Conservation (phyloP, 495 filamentous ascomycete species). For the Aspergillus haitiensis region DNA sequence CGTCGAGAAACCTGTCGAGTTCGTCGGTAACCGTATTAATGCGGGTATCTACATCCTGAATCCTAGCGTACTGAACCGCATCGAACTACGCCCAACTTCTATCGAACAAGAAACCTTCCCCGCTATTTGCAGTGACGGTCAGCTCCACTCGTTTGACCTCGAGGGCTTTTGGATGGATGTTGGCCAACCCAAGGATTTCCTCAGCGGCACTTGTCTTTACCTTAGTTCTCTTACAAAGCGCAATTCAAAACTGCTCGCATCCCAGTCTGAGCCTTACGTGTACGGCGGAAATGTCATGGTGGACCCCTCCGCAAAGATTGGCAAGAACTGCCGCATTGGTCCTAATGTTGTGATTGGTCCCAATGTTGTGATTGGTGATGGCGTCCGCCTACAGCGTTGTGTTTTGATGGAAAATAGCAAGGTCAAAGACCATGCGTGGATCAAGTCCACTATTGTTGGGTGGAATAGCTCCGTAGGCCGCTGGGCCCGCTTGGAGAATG, state of each 20-base stretch:
- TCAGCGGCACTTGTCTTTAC: slow-evolving; percentile 95
- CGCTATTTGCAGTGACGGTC: slow-evolving; percentile 83
- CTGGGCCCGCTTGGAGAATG: slow-evolving; percentile 97
- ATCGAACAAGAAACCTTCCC: slow-evolving; percentile 99
- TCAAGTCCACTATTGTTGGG: slow-evolving; percentile 98
- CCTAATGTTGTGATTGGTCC: slow-evolving; percentile 97
- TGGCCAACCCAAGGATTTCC: slow-evolving; percentile 98
- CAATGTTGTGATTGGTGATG: slow-evolving; percentile 91
- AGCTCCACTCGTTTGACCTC: slow-evolving; percentile 96
- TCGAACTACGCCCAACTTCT: slow-evolving; percentile 96
- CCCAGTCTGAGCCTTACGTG: slow-evolving; percentile 75
- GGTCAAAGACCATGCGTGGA: slow-evolving; percentile 98
- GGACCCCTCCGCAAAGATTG: slow-evolving; percentile 92
- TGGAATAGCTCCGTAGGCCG: slow-evolving; percentile 97
- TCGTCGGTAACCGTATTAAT: slow-evolving; percentile 99
- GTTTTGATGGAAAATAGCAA: slow-evolving; percentile 86
- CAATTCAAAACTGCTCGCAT: slow-evolving; percentile 79
- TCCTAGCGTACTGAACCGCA: slow-evolving; percentile 83
- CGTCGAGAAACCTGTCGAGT: slow-evolving; percentile 99
- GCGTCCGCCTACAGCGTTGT: slow-evolving; percentile 90
- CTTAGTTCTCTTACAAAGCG: slow-evolving; percentile 92
- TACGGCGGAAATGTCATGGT: slow-evolving; percentile 96
- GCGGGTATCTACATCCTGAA: slow-evolving; percentile 99
- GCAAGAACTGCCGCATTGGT: slow-evolving; percentile 97
- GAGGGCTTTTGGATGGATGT: slow-evolving; percentile 99